These are phyloP conservation scores for Boletus semigastroideus DNA, from an alignment of 1,284 basidiomycete species.

Conservation along the genomic window DNA sequence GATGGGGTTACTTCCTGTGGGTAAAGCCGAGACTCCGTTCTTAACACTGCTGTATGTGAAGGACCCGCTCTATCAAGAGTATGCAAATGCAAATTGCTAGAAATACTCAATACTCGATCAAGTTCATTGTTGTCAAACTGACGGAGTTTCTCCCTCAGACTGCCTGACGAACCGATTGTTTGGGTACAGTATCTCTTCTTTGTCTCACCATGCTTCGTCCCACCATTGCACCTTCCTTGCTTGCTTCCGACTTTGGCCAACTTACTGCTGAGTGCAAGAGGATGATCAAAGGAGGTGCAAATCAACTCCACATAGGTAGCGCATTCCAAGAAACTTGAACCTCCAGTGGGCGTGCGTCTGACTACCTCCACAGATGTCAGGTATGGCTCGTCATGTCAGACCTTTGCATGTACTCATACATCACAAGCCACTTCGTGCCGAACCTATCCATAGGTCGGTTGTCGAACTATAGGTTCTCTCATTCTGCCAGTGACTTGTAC, in stretches of 20 bases:
- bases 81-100: no score
- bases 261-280: conserved; percentile 89
- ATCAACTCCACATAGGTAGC: conserved; percentile 95
- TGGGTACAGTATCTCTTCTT: conserved; percentile 12
- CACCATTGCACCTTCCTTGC: conserved; percentile 91
- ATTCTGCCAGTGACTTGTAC: conserved; percentile 11
- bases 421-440: conserved; percentile 89
- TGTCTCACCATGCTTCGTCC: conserved; percentile 66
- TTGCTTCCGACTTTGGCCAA: conserved; percentile 94
- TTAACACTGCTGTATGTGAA: no score
- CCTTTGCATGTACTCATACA: conserved; percentile 8
- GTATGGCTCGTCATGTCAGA: conserved; percentile 40
- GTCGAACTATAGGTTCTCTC: neutral
- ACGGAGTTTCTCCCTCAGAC: no score
- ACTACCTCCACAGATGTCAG: conserved; percentile 77
- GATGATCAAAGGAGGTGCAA: conserved; percentile 89
- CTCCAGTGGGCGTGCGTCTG: conserved; percentile 7
- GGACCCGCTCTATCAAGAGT: no score
- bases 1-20: no score
- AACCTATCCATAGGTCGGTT: conserved; percentile 92
- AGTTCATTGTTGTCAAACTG: no score
- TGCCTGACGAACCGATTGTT: no score
- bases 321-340: conserved; percentile 9
- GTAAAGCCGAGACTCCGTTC: no score
- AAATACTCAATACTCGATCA: no score